A percentile compares a stretch with the other conserved stretches of the same genome.
Conservation (phyloP, 768 basidiomycete genomes). For the Stropharia rugosoannulata region DNA sequence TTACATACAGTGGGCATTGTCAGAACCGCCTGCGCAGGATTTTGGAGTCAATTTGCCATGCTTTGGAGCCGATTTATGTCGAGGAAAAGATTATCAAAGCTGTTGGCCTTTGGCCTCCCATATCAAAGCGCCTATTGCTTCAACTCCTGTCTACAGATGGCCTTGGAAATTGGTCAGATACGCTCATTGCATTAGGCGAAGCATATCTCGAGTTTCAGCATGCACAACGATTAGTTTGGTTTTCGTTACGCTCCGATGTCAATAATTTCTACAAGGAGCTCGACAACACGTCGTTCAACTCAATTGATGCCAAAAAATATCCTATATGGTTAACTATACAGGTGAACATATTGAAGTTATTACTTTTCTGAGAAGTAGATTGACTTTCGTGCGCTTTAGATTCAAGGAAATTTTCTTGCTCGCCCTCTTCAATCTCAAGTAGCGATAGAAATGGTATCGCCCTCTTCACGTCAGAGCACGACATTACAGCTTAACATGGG, state of each 20-base stretch:
- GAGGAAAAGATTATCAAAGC: slow-evolving; percentile 12
- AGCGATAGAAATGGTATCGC: slow-evolving; percentile 46
- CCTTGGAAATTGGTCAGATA: slow-evolving; percentile 25
- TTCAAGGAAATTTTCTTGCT: slow-evolving; percentile 42
- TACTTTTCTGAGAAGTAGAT: neutral
- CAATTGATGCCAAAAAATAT: slow-evolving; percentile 17
- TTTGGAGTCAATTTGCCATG: slow-evolving; percentile 2
- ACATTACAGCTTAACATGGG: slow-evolving; percentile 58
- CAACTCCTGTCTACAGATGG: slow-evolving; percentile 22
- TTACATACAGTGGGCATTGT: slow-evolving; percentile 10
- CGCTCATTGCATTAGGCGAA: slow-evolving; percentile 27
- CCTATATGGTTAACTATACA: slow-evolving; percentile 48
- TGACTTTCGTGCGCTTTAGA: slow-evolving; percentile 24
- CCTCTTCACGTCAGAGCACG: slow-evolving; percentile 32
- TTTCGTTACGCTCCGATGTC: slow-evolving; percentile 13
- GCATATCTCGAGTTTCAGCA: slow-evolving; percentile 33
- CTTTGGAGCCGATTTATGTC: slow-evolving; percentile 5
- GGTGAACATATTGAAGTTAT: slow-evolving; percentile 20
- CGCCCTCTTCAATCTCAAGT: slow-evolving; percentile 42
- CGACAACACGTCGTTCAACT: slow-evolving; percentile 12
- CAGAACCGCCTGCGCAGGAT: neutral
- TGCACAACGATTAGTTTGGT: slow-evolving; percentile 30
- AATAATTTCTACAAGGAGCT: slow-evolving; percentile 33
- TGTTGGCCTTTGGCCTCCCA: slow-evolving; percentile 35
- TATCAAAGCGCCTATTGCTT: slow-evolving; percentile 30